These are phyloP conservation scores for Quercus ilex DNA, from an alignment of 306 rosid species.

Conservation along the genomic window DNA sequence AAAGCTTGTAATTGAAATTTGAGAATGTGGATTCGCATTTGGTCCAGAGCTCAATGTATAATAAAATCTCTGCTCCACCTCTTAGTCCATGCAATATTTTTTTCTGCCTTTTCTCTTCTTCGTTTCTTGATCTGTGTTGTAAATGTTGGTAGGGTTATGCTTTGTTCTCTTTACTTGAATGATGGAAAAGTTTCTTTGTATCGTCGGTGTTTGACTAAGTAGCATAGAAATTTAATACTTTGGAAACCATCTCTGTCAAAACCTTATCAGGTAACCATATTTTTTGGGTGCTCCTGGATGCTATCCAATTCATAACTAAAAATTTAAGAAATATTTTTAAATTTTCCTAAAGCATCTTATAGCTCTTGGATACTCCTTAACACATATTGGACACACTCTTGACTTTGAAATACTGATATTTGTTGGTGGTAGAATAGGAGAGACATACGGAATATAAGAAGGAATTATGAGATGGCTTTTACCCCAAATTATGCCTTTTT, in stretches of 20 bases:
- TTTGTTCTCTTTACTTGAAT: not conserved
- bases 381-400: no score
- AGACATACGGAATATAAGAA: no score
- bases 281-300: not conserved
- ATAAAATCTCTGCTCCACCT: conserved; percentile 27
- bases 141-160: not conserved
- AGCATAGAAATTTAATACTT: not conserved
- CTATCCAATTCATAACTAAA: no score
- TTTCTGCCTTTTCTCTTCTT: conserved; percentile 19
- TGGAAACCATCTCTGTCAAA: not conserved
- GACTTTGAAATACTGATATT: no score
- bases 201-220: not conserved
- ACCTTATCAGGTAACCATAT: not conserved
- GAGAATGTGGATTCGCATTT: not conserved
- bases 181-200: not conserved
- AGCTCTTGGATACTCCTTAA: no score
- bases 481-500: no score
- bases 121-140: not conserved
- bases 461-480: no score
- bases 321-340: no score
- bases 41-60: not conserved
- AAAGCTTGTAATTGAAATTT: not conserved
- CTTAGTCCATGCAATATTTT: not conserved
- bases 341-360: no score
- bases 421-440: no score